Conservation (phyloP, 352 stramenopile species). For the Phytophthora nicotianae region DNA sequence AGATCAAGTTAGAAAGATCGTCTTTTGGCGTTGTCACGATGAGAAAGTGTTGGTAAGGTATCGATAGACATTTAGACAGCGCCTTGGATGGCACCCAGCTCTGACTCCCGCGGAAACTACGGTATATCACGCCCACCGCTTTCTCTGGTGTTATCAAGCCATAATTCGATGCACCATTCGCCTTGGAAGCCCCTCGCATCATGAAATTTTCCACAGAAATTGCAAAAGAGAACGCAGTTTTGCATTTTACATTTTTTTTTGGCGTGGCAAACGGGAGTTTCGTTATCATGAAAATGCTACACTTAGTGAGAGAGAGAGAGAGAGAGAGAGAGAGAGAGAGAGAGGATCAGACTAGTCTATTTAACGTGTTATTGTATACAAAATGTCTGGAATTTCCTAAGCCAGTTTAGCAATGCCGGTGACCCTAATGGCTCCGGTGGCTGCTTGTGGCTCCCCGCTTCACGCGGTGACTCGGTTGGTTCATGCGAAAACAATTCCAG, state of each 20-base stretch:
- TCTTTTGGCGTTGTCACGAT: constrained; percentile 47
- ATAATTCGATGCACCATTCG: background rate
- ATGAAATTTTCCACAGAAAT: background rate
- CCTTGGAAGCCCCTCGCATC: background rate
- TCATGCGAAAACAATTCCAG: too few species aligned
- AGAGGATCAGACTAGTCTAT: too few species aligned
- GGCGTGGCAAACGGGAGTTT: constrained; percentile 12
- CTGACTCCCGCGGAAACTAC: constrained; percentile 35
- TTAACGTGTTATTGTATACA: too few species aligned
- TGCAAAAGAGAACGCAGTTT: background rate
- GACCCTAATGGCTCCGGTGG: too few species aligned
- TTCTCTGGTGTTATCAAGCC: constrained; percentile 31
- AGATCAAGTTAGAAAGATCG: constrained; percentile 53
- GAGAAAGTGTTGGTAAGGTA: constrained; percentile 42
- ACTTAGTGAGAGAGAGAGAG: too few species aligned
- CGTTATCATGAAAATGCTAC: constrained; percentile 1
- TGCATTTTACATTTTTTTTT: constrained; percentile 16
- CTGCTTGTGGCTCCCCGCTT: too few species aligned
- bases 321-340: too few species aligned
- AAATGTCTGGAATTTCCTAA: too few species aligned
- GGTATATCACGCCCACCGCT: constrained; percentile 42
- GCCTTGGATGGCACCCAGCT: constrained; percentile 51
- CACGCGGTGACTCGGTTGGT: too few species aligned
- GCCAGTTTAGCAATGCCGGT: too few species aligned
- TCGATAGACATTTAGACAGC: constrained; percentile 48